These are phyloP conservation scores for Didymellaceae sp. DNA, from an alignment of 2,329 filamentous ascomycete genomes.

Conservation along the genomic window DNA sequence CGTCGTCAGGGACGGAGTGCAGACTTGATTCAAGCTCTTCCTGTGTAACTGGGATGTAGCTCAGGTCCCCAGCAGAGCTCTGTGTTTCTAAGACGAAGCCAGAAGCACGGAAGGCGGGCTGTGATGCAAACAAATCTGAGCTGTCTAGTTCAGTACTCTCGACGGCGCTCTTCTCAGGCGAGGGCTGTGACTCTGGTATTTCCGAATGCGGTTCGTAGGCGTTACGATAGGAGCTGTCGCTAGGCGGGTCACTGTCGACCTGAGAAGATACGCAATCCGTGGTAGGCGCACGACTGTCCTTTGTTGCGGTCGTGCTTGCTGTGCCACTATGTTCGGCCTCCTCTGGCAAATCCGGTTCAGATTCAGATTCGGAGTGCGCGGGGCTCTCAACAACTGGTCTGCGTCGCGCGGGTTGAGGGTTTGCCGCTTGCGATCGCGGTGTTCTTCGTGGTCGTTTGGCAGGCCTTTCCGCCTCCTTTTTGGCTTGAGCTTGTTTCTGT, in stretches of 20 bases:
- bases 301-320: background rate
- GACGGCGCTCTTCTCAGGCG: background rate
- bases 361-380: background rate
- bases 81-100: constrained; percentile 41
- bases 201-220: constrained; percentile 2
- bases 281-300: background rate
- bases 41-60: constrained; percentile 36
- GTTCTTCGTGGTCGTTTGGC: too few species aligned
- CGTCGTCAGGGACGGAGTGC: constrained; percentile 4
- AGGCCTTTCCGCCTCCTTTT: background rate
- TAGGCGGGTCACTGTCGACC: background rate
- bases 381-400: background rate
- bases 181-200: constrained; percentile 10
- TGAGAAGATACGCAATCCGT: constrained; percentile 1
- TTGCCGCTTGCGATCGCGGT: constrained; percentile 1
- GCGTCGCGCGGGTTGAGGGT: background rate
- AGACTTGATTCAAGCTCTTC: constrained; percentile 14
- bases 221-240: constrained; percentile 6
- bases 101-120: constrained; percentile 19
- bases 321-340: background rate
- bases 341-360: background rate
- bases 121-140: constrained; percentile 25
- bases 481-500: constrained; percentile 1
- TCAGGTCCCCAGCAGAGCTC: constrained; percentile 28
- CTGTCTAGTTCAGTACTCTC: constrained; percentile 25